Conservation (phyloP, 192 early-diverging fungal species). For the Cetraspora pellucida region DNA sequence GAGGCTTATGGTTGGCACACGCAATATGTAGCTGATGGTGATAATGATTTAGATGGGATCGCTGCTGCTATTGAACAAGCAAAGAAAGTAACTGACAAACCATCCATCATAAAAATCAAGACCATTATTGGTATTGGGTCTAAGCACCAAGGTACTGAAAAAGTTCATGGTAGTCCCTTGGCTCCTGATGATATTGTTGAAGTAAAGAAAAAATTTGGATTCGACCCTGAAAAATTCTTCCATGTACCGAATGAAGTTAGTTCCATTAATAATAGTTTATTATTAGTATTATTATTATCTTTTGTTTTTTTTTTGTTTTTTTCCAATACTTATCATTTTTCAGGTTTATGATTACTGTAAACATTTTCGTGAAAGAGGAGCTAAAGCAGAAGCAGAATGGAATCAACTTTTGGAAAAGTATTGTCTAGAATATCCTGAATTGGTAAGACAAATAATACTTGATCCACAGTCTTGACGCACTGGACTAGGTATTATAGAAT, state of each 20-base stretch:
- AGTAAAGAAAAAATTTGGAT: conserved; percentile 82
- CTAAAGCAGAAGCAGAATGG: conserved; percentile 75
- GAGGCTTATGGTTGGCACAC: conserved; percentile 96
- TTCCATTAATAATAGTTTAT: conserved; percentile 52
- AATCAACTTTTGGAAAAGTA: conserved; percentile 73
- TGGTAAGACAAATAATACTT: conserved; percentile 10
- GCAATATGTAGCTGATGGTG: conserved; percentile 74
- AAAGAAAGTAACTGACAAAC: conserved; percentile 83
- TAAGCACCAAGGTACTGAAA: conserved; percentile 82
- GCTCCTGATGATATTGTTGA: conserved; percentile 76
- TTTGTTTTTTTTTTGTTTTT: conserved; percentile 58
- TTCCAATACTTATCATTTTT: conserved; percentile 48
- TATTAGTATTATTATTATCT: conserved; percentile 15
- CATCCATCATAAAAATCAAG: conserved; percentile 83
- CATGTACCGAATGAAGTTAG: conserved; percentile 70
- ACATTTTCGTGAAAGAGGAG: conserved; percentile 60
- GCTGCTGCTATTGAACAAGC: conserved; percentile 77
- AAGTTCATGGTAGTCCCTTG: conserved; percentile 90
- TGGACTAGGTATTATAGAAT: no score
- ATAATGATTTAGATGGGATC: conserved; percentile 73
- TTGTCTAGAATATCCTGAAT: conserved; percentile 64
- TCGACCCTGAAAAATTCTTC: conserved; percentile 76
- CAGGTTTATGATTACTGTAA: conserved; percentile 61
- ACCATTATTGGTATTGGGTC: conserved; percentile 97
- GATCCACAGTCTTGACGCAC: no score